These are phyloP conservation scores for Fusarium liriodendri DNA, from an alignment of 2,329 filamentous ascomycete species.

Conservation along the genomic window DNA sequence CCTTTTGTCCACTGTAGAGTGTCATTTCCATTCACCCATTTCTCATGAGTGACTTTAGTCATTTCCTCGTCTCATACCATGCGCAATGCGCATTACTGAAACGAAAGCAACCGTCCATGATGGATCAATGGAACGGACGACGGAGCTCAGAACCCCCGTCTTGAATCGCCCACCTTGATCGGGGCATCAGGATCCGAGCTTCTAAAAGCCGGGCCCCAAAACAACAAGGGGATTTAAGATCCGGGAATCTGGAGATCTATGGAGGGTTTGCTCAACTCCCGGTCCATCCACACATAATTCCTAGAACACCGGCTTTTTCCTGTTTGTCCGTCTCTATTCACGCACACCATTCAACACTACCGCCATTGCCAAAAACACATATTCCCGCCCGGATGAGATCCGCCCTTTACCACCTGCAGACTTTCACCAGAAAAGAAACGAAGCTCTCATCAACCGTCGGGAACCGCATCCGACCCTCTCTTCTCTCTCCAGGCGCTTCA, in stretches of 20 bases:
- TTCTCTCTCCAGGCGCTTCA: constrained; percentile 7
- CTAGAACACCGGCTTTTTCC: background rate
- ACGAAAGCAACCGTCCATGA: background rate
- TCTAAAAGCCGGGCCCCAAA: constrained; percentile 11
- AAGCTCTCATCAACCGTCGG: constrained; percentile 13
- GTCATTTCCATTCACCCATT: constrained; percentile 7
- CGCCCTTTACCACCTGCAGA: background rate
- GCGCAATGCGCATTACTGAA: background rate
- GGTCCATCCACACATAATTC: constrained; percentile 3
- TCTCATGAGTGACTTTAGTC: background rate
- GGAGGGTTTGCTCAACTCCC: constrained; percentile 8
- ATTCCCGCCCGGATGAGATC: background rate
- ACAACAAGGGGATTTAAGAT: constrained; percentile 2
- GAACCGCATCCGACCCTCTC: constrained; percentile 12
- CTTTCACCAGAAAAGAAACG: constrained; percentile 15
- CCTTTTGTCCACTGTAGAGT: constrained; percentile 35
- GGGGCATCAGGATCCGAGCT: constrained; percentile 25
- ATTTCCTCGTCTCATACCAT: background rate
- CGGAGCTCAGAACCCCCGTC: background rate
- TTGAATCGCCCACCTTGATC: constrained; percentile 2
- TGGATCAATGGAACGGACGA: background rate
- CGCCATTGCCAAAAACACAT: background rate
- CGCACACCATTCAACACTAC: background rate
- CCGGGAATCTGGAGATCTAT: constrained; percentile 11
- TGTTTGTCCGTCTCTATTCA: background rate